phyloP scores from a whole-genome alignment of 495 filamentous ascomycete genomes.

The Neurospora intermedia region DNA sequence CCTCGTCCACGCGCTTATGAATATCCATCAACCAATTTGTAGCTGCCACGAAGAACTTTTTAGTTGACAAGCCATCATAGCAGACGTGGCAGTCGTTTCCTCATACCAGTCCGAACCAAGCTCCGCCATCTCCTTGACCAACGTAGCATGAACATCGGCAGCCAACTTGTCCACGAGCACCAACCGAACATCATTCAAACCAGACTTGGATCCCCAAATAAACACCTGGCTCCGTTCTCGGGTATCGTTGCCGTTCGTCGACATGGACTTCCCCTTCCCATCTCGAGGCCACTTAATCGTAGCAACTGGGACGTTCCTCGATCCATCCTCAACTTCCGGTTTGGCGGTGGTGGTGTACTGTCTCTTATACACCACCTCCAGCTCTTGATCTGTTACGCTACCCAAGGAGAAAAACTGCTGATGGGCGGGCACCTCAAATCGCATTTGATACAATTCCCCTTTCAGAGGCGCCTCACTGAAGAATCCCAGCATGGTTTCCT shows the following conservation, averaged over 20 bases:
- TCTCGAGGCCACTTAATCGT: not conserved
- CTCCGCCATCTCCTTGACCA: not conserved
- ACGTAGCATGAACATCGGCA: not conserved
- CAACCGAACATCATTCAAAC: not conserved
- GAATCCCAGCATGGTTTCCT: constrained; percentile 17
- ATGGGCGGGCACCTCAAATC: constrained; percentile 16
- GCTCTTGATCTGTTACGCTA: not conserved
- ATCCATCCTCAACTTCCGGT: accelerated
- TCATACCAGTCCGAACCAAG: not conserved
- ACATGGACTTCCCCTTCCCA: not conserved
- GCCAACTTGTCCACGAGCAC: not conserved
- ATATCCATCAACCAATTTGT: not conserved
- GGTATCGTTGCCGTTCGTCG: not conserved
- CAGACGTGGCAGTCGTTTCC: constrained; percentile 8
- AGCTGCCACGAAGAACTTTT: not conserved
- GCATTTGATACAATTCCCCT: not conserved
- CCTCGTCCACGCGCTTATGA: too few relatives aligned
- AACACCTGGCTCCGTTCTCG: not conserved
- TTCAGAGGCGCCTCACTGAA: not conserved
- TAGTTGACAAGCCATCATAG: constrained; percentile 19
- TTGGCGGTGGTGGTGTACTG: not conserved
- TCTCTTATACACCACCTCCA: not conserved
- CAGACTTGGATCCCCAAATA: not conserved
- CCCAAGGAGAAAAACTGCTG: constrained; percentile 22
- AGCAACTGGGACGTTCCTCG: not conserved